Evolutionary conservation across 1,284 basidiomycete genomes (phyloP).

Genomic region (Ustilago cynodontis): DNA sequence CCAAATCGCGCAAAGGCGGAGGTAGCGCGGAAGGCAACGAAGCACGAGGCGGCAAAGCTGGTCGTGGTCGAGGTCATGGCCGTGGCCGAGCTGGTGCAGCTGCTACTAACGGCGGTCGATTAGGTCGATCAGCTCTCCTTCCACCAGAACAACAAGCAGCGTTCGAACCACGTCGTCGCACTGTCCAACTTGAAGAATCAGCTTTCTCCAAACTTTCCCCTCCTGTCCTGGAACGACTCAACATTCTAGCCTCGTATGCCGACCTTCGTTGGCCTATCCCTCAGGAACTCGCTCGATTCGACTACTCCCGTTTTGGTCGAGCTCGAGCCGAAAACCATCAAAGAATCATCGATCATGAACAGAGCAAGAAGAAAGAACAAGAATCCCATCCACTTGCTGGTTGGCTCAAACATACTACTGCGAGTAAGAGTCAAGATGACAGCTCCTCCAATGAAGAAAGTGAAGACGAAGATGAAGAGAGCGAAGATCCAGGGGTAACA

Average conservation of each 20-base stretch:
- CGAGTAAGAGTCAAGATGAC: background rate
- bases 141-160: conserved; percentile 42
- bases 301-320: conserved; percentile 45
- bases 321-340: conserved; percentile 42
- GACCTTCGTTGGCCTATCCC: conserved; percentile 44
- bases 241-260: conserved; percentile 52
- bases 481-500: conserved; percentile 24
- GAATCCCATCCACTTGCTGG: conserved; percentile 36
- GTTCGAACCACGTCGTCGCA: conserved; percentile 39
- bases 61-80: conserved; percentile 25
- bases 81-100: conserved; percentile 20
- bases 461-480: conserved; percentile 4
- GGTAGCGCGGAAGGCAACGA: conserved; percentile 16
- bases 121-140: conserved; percentile 31
- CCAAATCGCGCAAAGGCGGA: conserved; percentile 33
- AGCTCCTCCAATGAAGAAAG: conserved; percentile 13
- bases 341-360: conserved; percentile 16
- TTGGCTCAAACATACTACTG: conserved; percentile 18
- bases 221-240: conserved; percentile 53
- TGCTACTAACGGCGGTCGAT: conserved; percentile 10
- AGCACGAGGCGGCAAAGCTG: conserved; percentile 17
- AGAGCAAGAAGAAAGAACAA: conserved; percentile 13
- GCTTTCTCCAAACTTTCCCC: conserved; percentile 56
- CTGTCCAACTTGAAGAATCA: conserved; percentile 52
- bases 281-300: conserved; percentile 26